A percentile compares a stretch with the other conserved stretches of the same genome.
These are phyloP conservation scores for Leccinum longicurvipes DNA, from an alignment of 768 basidiomycete species.

Conservation along the genomic window DNA sequence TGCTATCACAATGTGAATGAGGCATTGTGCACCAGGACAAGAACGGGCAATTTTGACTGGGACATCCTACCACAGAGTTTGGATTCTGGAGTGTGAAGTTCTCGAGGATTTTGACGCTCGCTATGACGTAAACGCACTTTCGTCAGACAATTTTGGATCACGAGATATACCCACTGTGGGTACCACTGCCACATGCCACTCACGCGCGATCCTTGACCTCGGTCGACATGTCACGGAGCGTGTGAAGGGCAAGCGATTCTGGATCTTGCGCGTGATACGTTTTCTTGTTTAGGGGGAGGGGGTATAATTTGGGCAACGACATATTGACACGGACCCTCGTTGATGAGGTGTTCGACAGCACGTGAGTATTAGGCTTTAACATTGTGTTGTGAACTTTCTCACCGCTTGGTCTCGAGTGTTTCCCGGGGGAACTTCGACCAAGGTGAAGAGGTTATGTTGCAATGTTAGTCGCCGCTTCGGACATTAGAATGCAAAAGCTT, in stretches of 20 bases:
- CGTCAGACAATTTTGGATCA: constrained; percentile 2
- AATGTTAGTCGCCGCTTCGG: not conserved
- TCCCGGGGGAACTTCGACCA: not conserved
- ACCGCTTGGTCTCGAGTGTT: constrained; percentile 13
- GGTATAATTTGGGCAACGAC: not conserved
- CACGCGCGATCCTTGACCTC: not conserved
- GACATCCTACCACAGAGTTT: not conserved
- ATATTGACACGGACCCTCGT: not conserved
- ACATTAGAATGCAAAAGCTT: not conserved
- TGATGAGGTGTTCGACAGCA: not conserved
- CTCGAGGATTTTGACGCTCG: not conserved
- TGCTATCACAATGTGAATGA: constrained; percentile 4
- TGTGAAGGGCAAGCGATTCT: constrained; percentile 3
- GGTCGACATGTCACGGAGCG: not conserved
- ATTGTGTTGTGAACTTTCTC: constrained; percentile 14
- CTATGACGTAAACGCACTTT: constrained; percentile 21
- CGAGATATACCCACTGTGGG: constrained; percentile 2
- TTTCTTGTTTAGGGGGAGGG: not conserved
- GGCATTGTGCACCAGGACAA: not conserved
- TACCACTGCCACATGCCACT: constrained; percentile 5
- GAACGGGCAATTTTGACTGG: not conserved
- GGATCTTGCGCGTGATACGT: not conserved
- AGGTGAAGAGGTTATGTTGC: not conserved
- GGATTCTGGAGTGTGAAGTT: constrained; percentile 1
- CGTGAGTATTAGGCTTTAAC: constrained; percentile 15